Evolutionary conservation across 1,284 basidiomycete species (phyloP).

Genomic region (Moniliophthora roreri): DNA sequence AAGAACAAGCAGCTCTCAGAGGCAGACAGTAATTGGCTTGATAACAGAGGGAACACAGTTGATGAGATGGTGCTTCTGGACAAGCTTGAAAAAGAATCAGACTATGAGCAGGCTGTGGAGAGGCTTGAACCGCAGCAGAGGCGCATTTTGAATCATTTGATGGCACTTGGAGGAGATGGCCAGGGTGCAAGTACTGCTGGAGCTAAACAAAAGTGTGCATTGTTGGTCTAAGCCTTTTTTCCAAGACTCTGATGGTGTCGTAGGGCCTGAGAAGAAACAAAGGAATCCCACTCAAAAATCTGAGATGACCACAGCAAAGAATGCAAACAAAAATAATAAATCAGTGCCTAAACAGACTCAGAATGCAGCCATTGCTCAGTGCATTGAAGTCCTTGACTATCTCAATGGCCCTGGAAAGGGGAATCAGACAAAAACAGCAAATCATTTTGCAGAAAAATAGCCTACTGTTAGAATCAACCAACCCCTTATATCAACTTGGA

Average conservation of each 20-base stretch:
- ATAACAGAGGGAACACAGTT: conserved; percentile 19
- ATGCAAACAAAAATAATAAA: not conserved
- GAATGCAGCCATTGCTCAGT: conserved; percentile 22
- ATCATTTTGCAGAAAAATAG: conserved; percentile 22
- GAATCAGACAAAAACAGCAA: conserved; percentile 24
- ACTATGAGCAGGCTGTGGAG: conserved; percentile 16
- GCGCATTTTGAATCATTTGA: not conserved
- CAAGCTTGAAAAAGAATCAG: conserved; percentile 19
- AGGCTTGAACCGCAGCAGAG: not conserved
- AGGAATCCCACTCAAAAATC: no score
- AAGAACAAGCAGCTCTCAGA: conserved; percentile 6
- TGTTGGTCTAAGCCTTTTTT: conserved; percentile 5
- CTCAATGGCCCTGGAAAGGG: conserved; percentile 19
- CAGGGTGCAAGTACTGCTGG: not conserved
- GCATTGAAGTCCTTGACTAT: conserved; percentile 28
- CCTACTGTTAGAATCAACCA: conserved; percentile 23
- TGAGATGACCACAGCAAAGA: conserved; percentile 5
- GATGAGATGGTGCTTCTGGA: conserved; percentile 20
- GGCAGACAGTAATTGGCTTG: conserved; percentile 17
- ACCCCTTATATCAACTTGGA: conserved; percentile 22
- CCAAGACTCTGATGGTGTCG: not conserved
- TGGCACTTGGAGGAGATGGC: not conserved
- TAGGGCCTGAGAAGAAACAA: conserved; percentile 10
- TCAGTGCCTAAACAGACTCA: conserved; percentile 18
- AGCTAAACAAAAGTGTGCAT: conserved; percentile 14